Evolutionary conservation across 192 early-diverging fungal genomes (phyloP), one percentile per base, ranked within the genome.

Genomic region (Umbelopsis sp.): DNA sequence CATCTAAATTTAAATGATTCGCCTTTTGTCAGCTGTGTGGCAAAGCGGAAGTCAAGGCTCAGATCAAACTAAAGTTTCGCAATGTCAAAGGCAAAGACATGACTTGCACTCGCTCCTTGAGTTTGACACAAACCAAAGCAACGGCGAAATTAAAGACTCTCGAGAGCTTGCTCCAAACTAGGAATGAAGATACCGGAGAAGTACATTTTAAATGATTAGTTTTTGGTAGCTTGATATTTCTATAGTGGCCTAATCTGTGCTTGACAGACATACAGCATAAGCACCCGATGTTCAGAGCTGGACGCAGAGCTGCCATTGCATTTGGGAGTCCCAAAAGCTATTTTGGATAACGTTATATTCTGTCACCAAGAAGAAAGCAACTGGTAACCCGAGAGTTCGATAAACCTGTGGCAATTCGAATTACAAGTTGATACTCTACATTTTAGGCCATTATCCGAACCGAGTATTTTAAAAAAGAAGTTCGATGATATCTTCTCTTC

Each of bases 401-500:
- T 52, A 10, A 4, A 4, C 5, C 21, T 58, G 4, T 25, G 2
- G 46, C 7, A 3, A 4, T 41, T 41, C 6, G 37, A 41, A 41
- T 41, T 6, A 10, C 1, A 41, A 41, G 37, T 41, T 41, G 5
- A 35, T 18, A 67, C 16, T 18, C 21, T 8, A 21, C 52, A 16
- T 71, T 23, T 70, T 46, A 88, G 88, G 97, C 98, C 98, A 15
- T 84, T 99, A 11, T 87, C 94, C 0, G 98, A 99, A 73, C 89
- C 97, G 0, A 68, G 81, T 4, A 70, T 85, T 5, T 70, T 99
- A 41, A 99, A 99, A 72, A 98, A 98, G 71, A 94, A 92, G 71
- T 99, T 99, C 82, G 97, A 99, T 81, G 98, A 98, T 18, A 98
- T 99, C 48, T 99, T 98, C 83, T 92, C 93, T 0, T 87, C 94